Conservation (phyloP, 2,329 filamentous ascomycete genomes). For the Fusarium graminum region DNA sequence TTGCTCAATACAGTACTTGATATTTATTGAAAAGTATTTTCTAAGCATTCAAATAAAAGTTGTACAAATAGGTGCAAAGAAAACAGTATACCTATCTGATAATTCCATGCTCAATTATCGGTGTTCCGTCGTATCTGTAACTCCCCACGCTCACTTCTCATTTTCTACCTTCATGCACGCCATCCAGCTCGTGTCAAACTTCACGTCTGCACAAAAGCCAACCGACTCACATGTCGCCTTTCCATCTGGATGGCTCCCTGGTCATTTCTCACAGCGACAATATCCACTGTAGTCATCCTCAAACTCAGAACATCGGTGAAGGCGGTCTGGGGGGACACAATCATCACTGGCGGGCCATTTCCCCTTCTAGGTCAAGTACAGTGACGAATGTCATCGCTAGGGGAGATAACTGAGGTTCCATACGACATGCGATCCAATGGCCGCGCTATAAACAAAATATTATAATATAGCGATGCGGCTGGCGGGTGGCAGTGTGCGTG, state of each 20-base stretch:
- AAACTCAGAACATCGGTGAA: conserved; percentile 36
- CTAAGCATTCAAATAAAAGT: too few relatives aligned
- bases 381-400: neutral
- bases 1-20: too few relatives aligned
- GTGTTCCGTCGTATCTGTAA: conserved; percentile 5
- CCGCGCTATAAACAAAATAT: neutral
- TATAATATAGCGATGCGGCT: conserved; percentile 2
- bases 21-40: too few relatives aligned
- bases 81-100: too few relatives aligned
- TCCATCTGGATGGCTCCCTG: conserved; percentile 25
- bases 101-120: neutral
- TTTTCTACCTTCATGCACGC: conserved; percentile 21
- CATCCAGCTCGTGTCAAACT: conserved; percentile 29
- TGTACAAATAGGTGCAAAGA: too few relatives aligned
- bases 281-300: conserved; percentile 20
- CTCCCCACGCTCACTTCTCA: conserved; percentile 8
- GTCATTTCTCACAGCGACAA: conserved; percentile 15
- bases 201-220: conserved; percentile 16
- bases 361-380: conserved; percentile 3
- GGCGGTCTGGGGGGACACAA: conserved; percentile 22
- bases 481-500: conserved; percentile 32
- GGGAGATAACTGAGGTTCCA: neutral
- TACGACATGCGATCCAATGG: conserved; percentile 10
- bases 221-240: conserved; percentile 39
- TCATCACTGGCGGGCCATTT: conserved; percentile 31